phyloP scores from a whole-genome alignment of 2,329 filamentous ascomycete genomes.

The Apiospora phragmitis region DNA sequence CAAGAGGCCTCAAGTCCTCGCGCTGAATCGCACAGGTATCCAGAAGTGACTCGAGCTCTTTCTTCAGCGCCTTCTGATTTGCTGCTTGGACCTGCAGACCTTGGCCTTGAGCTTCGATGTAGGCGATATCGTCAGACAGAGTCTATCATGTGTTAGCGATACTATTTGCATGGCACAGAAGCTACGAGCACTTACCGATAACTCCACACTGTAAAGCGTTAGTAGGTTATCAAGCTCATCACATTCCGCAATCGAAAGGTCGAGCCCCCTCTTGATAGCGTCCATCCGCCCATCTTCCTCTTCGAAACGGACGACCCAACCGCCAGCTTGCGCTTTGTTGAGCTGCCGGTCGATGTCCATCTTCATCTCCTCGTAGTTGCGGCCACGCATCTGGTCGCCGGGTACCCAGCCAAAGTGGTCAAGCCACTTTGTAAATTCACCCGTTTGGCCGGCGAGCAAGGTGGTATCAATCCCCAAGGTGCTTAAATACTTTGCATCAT shows the following conservation, averaged over 20 bases:
- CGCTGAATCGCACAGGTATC: slow-evolving; percentile 87
- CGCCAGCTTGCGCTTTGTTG: slow-evolving; percentile 86
- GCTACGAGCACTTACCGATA: slow-evolving; percentile 65
- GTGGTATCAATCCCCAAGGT: slow-evolving; percentile 75
- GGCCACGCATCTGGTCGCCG: slow-evolving; percentile 71
- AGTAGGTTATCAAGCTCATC: slow-evolving; percentile 94
- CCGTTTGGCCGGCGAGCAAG: slow-evolving; percentile 73
- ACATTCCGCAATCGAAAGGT: slow-evolving; percentile 89
- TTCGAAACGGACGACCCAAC: slow-evolving; percentile 81
- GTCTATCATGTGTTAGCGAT: slow-evolving; percentile 57
- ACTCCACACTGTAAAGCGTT: slow-evolving; percentile 91
- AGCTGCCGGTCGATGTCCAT: slow-evolving; percentile 83
- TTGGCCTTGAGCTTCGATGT: slow-evolving; percentile 96
- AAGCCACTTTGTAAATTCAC: slow-evolving; percentile 80
- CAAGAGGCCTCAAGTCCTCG: slow-evolving; percentile 72
- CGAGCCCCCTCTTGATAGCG: slow-evolving; percentile 81
- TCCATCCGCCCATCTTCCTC: slow-evolving; percentile 90
- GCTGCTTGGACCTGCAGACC: slow-evolving; percentile 95
- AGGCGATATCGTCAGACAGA: slow-evolving; percentile 91
- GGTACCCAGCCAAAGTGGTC: slow-evolving; percentile 87
- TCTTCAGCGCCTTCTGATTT: slow-evolving; percentile 91
- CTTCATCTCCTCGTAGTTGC: slow-evolving; percentile 79
- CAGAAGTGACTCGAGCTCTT: slow-evolving; percentile 84
- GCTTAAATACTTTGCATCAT: slow-evolving; percentile 77
- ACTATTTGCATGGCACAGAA: neutral